Conservation (phyloP, 768 basidiomycete species). For the Lenzites betulinus region DNA sequence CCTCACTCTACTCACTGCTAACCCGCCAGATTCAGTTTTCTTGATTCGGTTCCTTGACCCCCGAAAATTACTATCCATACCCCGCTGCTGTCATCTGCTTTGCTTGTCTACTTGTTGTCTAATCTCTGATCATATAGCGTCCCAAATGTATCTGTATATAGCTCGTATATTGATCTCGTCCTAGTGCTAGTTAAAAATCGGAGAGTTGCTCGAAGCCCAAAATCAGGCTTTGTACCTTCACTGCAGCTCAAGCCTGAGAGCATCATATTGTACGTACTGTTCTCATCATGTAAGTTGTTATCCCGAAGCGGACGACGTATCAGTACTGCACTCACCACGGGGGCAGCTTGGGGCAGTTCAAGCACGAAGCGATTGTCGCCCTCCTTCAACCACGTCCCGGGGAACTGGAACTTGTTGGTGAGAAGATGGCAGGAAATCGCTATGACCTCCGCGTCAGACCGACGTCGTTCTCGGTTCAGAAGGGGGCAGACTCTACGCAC, state of each 20-base stretch:
- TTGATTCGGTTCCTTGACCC: too few species aligned
- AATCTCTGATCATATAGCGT: not conserved
- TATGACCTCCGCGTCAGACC: not conserved
- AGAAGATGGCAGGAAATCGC: conserved; percentile 31
- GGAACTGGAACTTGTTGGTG: conserved; percentile 27
- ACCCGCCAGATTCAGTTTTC: not conserved
- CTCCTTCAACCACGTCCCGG: conserved; percentile 24
- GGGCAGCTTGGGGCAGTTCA: conserved; percentile 24
- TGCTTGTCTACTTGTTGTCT: not conserved
- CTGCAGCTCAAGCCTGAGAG: conserved; percentile 25
- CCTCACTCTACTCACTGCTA: too few species aligned
- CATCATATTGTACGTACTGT: conserved; percentile 33
- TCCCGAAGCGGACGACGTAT: not conserved
- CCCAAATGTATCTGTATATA: not conserved
- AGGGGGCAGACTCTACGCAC: conserved; percentile 6
- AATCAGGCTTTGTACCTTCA: not conserved
- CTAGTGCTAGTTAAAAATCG: not conserved
- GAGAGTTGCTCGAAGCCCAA: too few species aligned
- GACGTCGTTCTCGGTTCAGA: not conserved
- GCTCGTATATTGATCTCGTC: not conserved
- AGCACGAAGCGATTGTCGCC: conserved; percentile 27
- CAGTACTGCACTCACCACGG: conserved; percentile 15
- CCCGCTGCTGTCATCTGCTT: conserved; percentile 1
- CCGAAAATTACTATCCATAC: not conserved
- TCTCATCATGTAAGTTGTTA: not conserved